phyloP scores from a whole-genome alignment of 2,329 filamentous ascomycete genomes.

The Xylaria digitata region DNA sequence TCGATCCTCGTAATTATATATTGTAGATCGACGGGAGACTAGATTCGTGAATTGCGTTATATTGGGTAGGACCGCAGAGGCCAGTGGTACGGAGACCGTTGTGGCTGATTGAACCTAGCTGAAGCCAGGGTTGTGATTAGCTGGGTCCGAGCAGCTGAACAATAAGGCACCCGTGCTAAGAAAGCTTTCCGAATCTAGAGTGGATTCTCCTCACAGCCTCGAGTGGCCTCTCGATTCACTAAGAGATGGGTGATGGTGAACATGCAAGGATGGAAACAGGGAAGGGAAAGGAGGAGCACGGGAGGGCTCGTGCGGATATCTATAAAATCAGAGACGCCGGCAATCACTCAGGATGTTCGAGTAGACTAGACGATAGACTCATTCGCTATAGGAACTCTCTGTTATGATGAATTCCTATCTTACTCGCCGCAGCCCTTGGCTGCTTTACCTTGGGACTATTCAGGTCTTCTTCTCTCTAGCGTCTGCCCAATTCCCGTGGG shows the following conservation, averaged over 20 bases:
- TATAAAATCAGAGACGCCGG: conserved; percentile 18
- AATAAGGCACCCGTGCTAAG: conserved; percentile 21
- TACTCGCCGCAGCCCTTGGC: conserved; percentile 20
- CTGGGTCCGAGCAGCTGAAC: conserved; percentile 20
- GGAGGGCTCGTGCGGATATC: neutral
- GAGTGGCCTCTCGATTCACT: neutral
- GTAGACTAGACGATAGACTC: neutral
- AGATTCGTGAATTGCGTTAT: conserved; percentile 3
- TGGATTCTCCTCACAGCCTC: conserved; percentile 15
- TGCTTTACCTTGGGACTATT: conserved; percentile 22
- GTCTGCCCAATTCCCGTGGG: conserved; percentile 41
- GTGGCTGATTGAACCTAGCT: conserved; percentile 12
- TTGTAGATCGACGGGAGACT: conserved; percentile 15
- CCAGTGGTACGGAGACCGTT: conserved; percentile 6
- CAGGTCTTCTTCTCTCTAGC: conserved; percentile 34
- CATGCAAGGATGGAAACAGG: neutral
- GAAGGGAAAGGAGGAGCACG: neutral
- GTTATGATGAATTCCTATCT: conserved; percentile 7
- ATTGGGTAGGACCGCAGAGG: conserved; percentile 17
- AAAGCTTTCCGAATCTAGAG: conserved; percentile 11
- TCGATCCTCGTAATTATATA: neutral
- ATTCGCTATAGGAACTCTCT: neutral
- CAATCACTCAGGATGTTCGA: neutral
- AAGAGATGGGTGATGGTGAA: neutral
- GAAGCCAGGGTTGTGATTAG: conserved; percentile 21